Evolutionary conservation across 2,329 filamentous ascomycete species (phyloP), one percentile per base, ranked within the genome.

Genomic region (Fusarium multiceps): DNA sequence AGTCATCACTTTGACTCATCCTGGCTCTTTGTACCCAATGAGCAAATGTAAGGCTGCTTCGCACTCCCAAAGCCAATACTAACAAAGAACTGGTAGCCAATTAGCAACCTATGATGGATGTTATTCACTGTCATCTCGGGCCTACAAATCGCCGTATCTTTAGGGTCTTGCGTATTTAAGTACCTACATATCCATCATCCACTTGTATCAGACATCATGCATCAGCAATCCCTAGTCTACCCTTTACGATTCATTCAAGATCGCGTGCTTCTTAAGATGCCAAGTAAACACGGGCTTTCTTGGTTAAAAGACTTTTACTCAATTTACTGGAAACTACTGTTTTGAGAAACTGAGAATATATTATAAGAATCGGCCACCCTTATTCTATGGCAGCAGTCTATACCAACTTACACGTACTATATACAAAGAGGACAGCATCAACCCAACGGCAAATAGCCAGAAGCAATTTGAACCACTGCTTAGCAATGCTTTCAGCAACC

Each of bases 221-320:
- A 18, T 5, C 2, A 37, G 2, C 9, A 37, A 4, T 18, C 32
- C 5, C 9, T 4, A 34, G 32, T 18, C 16, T 18, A 3, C 1
- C 16, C 9, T 34, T 18, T 34, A 6, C 32, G 32, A 34, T 6
- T 6, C 3, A 34, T 34, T 2, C 9, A 4, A 34, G 9, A 18
- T 3, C 1, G 16, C 2, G 18, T 34, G 2, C 32, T 34, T 6
- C 32, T 18, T 11, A 18, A 6, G 16, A 37, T 37, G 9, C 5
- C 16, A 37, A 6, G 5, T 18, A 18, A 18, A 18, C 16, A 37
- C 1, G 16, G 0, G 0, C 16, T 18, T 18, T 1, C 16, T 18
- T 18, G 0, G 1, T 5, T 5, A 37, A 5, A 37, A 18, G 4
- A 6, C 9, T 1, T 11, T 2, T 18, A 6, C 4, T 37, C 9